A percentile compares a stretch with the other conserved stretches of the same genome.
These are phyloP conservation scores for Pachyrhizus erosus DNA, from an alignment of 306 rosid genomes.

Conservation along the genomic window DNA sequence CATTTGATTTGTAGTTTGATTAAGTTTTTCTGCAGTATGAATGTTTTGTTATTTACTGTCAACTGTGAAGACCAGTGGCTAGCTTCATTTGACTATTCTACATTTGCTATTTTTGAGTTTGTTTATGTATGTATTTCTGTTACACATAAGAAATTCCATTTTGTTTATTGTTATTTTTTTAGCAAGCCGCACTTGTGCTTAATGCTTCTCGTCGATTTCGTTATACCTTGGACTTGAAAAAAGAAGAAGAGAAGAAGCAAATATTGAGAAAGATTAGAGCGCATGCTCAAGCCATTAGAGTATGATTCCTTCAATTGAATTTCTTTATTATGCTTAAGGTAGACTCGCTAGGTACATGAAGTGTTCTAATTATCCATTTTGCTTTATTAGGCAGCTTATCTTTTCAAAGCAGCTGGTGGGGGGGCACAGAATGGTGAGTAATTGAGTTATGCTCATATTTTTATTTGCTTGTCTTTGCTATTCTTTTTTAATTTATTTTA, in stretches of 20 bases:
- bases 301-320: constrained; percentile 44
- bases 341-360: not conserved
- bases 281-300: constrained; percentile 89
- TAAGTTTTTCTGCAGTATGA: not conserved
- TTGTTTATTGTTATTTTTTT: not conserved
- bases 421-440: constrained; percentile 58
- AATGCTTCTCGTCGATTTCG: constrained; percentile 99
- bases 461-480: constrained; percentile 24
- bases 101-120: constrained; percentile 13
- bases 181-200: constrained; percentile 99
- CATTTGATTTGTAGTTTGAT: not conserved
- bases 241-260: constrained; percentile 81
- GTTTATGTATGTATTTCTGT: constrained; percentile 15
- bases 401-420: constrained; percentile 61
- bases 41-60: constrained; percentile 5
- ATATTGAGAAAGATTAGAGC: constrained; percentile 76
- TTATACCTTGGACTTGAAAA: constrained; percentile 95
- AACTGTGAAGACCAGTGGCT: not conserved
- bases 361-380: constrained; percentile 42
- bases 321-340: constrained; percentile 20
- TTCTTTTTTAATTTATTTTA: constrained; percentile 7
- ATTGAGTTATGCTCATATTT: constrained; percentile 14
- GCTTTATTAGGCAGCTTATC: constrained; percentile 78
- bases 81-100: constrained; percentile 21
- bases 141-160: constrained; percentile 7